phyloP scores from a whole-genome alignment of 23 red algal species.

The Gracilaria domingensis region DNA sequence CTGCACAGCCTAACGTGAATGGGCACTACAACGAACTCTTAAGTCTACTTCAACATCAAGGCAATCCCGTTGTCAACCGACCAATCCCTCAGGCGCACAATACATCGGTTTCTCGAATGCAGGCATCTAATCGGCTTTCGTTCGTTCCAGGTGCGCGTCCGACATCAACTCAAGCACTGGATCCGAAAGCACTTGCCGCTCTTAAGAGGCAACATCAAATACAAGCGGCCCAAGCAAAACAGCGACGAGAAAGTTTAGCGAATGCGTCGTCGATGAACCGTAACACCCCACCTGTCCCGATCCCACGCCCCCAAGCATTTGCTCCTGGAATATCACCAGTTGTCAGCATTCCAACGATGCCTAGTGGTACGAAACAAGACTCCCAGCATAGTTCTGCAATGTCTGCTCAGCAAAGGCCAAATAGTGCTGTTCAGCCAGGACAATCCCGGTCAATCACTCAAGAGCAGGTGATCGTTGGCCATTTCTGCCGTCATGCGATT shows the following conservation, averaged over 20 bases:
- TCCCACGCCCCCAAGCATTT: background rate
- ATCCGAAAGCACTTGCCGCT: conserved; percentile 24
- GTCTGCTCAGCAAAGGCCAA: background rate
- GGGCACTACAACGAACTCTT: conserved; percentile 25
- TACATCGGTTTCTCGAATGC: background rate
- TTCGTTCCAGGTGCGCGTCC: background rate
- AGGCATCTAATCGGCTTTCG: background rate
- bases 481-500: conserved; percentile 71
- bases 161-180: background rate
- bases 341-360: background rate
- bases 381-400: background rate
- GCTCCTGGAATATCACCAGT: background rate
- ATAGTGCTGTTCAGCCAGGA: background rate
- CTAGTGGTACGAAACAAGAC: background rate
- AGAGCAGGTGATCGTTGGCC: conserved; percentile 71
- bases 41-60: conserved; percentile 1
- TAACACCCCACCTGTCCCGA: background rate
- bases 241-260: background rate
- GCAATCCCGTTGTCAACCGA: background rate
- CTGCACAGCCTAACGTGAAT: background rate
- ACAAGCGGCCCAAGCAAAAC: conserved; percentile 30
- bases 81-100: background rate
- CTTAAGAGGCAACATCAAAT: conserved; percentile 19
- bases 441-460: conserved; percentile 45
- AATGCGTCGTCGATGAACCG: background rate